Conservation (phyloP, 495 filamentous ascomycete genomes). For the Cercophora samala region DNA sequence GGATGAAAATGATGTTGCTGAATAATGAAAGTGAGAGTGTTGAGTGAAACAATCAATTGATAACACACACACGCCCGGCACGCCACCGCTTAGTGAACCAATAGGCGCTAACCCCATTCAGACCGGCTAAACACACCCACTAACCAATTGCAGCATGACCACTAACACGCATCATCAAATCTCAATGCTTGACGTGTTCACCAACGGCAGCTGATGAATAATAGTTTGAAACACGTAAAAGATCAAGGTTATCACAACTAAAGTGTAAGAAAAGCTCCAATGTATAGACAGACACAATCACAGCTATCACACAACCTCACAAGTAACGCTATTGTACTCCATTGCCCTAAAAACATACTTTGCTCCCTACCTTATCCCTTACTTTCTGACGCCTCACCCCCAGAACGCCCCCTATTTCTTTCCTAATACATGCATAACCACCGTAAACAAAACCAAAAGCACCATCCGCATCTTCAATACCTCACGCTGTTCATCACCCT, state of each 20-base stretch:
- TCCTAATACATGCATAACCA: not conserved
- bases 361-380: not conserved
- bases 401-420: not conserved
- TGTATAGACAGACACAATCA: too few species aligned
- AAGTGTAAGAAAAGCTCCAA: too few species aligned
- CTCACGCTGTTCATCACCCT: not conserved
- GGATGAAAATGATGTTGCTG: not conserved
- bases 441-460: not conserved
- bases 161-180: not conserved
- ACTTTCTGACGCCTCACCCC: not conserved
- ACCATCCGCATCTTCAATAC: not conserved
- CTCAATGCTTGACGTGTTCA: not conserved
- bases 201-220: too few species aligned
- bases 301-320: too few species aligned
- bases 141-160: not conserved
- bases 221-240: too few species aligned
- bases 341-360: not conserved
- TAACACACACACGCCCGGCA: not conserved
- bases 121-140: not conserved
- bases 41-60: not conserved
- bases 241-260: too few species aligned
- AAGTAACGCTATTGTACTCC: too few species aligned
- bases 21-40: not conserved
- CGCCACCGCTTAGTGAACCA: not conserved
- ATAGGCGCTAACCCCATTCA: not conserved